Percentiles rank a stretch among this genome's conserved stretches.
These are phyloP conservation scores for button mushroom (Agaricus bisporus) DNA, from an alignment of 768 basidiomycete species.

Conservation along the genomic window DNA sequence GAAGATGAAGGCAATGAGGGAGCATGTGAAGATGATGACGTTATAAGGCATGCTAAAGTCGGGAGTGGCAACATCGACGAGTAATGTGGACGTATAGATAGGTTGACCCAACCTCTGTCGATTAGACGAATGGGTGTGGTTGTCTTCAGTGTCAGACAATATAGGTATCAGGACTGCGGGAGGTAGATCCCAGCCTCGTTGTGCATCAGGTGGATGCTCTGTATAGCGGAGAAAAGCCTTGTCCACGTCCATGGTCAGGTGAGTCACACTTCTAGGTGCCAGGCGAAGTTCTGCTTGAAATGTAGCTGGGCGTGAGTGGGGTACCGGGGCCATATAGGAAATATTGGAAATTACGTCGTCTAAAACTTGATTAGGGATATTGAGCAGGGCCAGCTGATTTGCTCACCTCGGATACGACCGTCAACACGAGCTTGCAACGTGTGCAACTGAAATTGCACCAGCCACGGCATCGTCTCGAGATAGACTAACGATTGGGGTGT, in stretches of 20 bases:
- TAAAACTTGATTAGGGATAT: slow-evolving; percentile 17
- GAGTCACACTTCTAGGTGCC: slow-evolving; percentile 61
- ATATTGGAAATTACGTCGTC: slow-evolving; percentile 62
- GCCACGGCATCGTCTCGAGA: slow-evolving; percentile 92
- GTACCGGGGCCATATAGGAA: slow-evolving; percentile 59
- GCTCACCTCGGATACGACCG: slow-evolving; percentile 22
- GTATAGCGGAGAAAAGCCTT: slow-evolving; percentile 90
- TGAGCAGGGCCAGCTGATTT: background rate
- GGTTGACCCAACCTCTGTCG: slow-evolving; percentile 31
- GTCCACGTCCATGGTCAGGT: slow-evolving; percentile 65
- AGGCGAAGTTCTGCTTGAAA: slow-evolving; percentile 66
- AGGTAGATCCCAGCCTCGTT: slow-evolving; percentile 91
- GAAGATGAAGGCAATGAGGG: slow-evolving; percentile 87
- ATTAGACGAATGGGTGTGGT: slow-evolving; percentile 15
- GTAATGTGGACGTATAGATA: slow-evolving; percentile 67
- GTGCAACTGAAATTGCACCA: slow-evolving; percentile 83
- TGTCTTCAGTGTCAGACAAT: slow-evolving; percentile 11
- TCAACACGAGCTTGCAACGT: slow-evolving; percentile 54
- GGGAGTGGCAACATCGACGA: slow-evolving; percentile 94
- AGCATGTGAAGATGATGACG: slow-evolving; percentile 95
- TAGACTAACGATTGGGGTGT: slow-evolving; percentile 50
- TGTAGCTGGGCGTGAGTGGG: slow-evolving; percentile 70
- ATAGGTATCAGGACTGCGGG: slow-evolving; percentile 68
- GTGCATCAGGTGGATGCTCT: slow-evolving; percentile 93
- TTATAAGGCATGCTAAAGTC: slow-evolving; percentile 99